phyloP scores from a whole-genome alignment of 139 green algal species.

The Closterium sp. region DNA sequence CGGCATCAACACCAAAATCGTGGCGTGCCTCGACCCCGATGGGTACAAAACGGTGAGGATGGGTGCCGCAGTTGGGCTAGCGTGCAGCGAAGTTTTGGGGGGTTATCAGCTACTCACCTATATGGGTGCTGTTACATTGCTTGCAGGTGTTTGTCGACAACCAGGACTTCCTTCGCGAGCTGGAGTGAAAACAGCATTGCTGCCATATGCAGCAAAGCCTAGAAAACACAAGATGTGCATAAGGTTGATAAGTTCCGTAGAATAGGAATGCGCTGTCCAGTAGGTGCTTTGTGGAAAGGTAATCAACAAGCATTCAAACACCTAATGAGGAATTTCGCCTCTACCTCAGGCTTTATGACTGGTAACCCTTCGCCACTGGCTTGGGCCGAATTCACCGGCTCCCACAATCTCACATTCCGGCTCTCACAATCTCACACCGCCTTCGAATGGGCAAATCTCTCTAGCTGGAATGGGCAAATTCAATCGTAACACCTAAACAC shows the following conservation, averaged over 20 bases:
- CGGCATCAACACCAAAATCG: slow-evolving; percentile 55
- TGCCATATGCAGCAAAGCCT: neutral
- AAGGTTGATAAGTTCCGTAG: neutral
- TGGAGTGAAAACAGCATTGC: slow-evolving; percentile 26
- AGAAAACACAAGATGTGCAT: neutral
- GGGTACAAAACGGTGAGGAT: slow-evolving; percentile 55
- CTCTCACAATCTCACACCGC: too few relatives aligned
- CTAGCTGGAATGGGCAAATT: neutral
- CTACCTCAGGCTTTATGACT: too few relatives aligned
- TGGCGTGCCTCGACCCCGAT: slow-evolving; percentile 52
- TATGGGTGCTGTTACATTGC: slow-evolving; percentile 40
- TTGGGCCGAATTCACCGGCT: too few relatives aligned
- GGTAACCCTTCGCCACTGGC: too few relatives aligned
- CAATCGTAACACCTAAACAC: neutral
- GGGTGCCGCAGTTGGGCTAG: neutral
- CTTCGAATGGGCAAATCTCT: too few relatives aligned
- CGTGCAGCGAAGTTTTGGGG: neutral
- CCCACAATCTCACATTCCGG: too few relatives aligned
- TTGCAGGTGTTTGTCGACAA: slow-evolving; percentile 93
- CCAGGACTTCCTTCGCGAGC: slow-evolving; percentile 86
- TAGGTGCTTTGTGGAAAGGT: too few relatives aligned
- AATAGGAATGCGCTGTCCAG: too few relatives aligned
- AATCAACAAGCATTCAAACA: too few relatives aligned
- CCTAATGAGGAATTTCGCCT: too few relatives aligned
- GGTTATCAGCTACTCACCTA: neutral